These are phyloP conservation scores for Pogostemon cablin DNA, from an alignment of 257 asterid species.

Conservation along the genomic window DNA sequence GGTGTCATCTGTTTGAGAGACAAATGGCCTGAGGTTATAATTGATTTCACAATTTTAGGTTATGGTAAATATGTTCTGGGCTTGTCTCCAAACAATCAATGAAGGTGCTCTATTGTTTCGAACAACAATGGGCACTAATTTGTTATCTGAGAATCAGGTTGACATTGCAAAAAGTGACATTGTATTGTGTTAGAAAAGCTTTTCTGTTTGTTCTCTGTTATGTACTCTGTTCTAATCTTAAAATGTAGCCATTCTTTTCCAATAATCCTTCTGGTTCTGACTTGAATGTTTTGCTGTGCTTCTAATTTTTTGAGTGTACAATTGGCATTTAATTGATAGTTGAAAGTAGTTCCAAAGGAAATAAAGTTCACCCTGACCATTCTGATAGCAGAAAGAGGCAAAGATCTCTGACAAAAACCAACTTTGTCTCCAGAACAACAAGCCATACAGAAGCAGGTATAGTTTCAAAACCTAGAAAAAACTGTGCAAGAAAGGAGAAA, in stretches of 20 bases:
- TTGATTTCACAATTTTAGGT: conserved; percentile 7
- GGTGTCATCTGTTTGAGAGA: conserved; percentile 61
- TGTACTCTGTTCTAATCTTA: conserved; percentile 25
- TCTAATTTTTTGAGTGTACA: neutral
- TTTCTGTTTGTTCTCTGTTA: conserved; percentile 15
- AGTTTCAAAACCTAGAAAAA: conserved; percentile 25
- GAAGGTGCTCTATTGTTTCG: neutral
- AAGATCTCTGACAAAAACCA: neutral
- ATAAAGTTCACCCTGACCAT: conserved; percentile 6
- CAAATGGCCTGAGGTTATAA: conserved; percentile 22
- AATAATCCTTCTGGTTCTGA: neutral
- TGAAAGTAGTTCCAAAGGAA: neutral
- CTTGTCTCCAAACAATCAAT: neutral
- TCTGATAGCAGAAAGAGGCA: conserved; percentile 22
- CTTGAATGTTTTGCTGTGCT: neutral
- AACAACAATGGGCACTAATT: neutral
- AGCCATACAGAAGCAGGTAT: conserved; percentile 22
- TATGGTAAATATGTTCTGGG: conserved; percentile 33
- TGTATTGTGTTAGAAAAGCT: conserved; percentile 18
- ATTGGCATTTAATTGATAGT: neutral
- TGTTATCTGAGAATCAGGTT: conserved; percentile 1
- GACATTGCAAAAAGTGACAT: neutral
- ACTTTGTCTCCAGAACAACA: conserved; percentile 6
- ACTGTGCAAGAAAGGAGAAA: conserved; percentile 20
- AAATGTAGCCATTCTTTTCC: conserved; percentile 15